Evolutionary conservation across 2,329 filamentous ascomycete species (phyloP).

Genomic region (Penicillium glabrum): DNA sequence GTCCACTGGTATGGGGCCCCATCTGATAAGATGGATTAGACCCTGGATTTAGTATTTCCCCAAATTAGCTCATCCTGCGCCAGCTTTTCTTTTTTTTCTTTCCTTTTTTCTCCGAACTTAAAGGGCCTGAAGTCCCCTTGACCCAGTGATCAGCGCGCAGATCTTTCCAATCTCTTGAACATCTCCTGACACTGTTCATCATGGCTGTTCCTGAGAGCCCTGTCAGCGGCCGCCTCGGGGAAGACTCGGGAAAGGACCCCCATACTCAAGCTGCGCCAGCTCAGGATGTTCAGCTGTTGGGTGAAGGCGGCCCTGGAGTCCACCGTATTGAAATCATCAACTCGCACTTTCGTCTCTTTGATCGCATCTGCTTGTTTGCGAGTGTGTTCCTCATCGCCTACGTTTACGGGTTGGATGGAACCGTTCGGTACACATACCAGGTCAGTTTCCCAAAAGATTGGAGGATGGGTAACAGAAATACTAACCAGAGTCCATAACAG

Average conservation of each 20-base stretch:
- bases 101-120: too few species aligned
- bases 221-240: background rate
- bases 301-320: slow-evolving; percentile 51
- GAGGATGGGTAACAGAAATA: background rate
- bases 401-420: slow-evolving; percentile 62
- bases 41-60: too few species aligned
- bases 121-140: too few species aligned
- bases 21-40: too few species aligned
- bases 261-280: background rate
- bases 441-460: slow-evolving; percentile 11
- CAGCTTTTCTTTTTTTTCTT: too few species aligned
- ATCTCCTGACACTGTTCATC: background rate
- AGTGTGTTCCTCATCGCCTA: slow-evolving; percentile 65
- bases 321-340: slow-evolving; percentile 59
- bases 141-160: too few species aligned
- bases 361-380: slow-evolving; percentile 60
- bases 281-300: background rate
- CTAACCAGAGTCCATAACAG: slow-evolving; percentile 26
- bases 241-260: background rate
- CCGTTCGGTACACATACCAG: slow-evolving; percentile 54
- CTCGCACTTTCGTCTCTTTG: slow-evolving; percentile 51
- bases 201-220: background rate
- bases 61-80: too few species aligned
- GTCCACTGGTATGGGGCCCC: too few species aligned
- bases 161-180: too few species aligned